phyloP scores from a whole-genome alignment of 1,284 basidiomycete genomes.

The Ceratobasidium sp. region DNA sequence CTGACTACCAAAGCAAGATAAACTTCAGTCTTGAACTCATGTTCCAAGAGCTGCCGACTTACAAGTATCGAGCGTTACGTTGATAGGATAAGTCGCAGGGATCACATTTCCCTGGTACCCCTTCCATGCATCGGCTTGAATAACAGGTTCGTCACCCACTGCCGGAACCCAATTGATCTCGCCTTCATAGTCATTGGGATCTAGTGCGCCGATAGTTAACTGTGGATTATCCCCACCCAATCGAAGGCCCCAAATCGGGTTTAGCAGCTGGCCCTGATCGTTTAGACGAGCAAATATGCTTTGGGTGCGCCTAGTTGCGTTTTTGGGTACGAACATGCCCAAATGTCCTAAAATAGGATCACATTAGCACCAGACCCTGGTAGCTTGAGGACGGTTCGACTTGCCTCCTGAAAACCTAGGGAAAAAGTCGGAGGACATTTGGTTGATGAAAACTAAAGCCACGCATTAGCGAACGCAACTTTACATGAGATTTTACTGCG shows the following conservation, averaged over 20 bases:
- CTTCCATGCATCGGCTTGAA: conserved; percentile 29
- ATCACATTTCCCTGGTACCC: conserved; percentile 37
- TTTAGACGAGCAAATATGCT: conserved; percentile 29
- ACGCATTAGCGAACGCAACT: neutral
- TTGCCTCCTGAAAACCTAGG: conserved; percentile 26
- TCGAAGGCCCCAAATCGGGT: conserved; percentile 43
- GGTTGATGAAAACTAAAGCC: conserved; percentile 17
- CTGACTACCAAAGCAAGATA: conserved; percentile 13
- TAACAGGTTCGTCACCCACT: conserved; percentile 18
- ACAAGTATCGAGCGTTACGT: conserved; percentile 23
- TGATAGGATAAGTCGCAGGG: conserved; percentile 26
- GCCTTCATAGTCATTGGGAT: conserved; percentile 39
- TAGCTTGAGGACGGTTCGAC: neutral
- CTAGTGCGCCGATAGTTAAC: conserved; percentile 37
- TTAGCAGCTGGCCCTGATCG: conserved; percentile 34
- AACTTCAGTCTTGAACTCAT: neutral
- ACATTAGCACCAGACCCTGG: neutral
- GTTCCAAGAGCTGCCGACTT: neutral
- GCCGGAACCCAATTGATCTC: conserved; percentile 43
- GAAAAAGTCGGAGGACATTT: conserved; percentile 26
- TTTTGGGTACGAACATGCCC: conserved; percentile 35
- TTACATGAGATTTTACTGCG: neutral
- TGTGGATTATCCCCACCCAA: conserved; percentile 28
- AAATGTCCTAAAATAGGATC: conserved; percentile 28
- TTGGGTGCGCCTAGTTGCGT: conserved; percentile 22